These are phyloP conservation scores for Podospora australis DNA, from an alignment of 495 filamentous ascomycete genomes.

Conservation along the genomic window DNA sequence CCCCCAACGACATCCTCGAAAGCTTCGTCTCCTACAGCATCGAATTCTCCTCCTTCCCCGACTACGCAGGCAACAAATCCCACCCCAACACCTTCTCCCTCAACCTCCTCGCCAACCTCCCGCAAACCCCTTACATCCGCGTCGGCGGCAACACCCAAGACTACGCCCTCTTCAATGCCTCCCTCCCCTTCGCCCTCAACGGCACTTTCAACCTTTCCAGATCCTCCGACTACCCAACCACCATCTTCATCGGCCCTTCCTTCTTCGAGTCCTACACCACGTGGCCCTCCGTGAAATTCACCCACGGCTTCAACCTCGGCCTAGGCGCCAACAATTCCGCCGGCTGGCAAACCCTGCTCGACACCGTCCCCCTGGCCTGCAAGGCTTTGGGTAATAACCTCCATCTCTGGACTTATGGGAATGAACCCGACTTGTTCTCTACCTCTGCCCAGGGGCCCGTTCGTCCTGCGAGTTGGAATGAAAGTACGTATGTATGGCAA, in stretches of 20 bases:
- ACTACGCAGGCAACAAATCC: constrained; percentile 51
- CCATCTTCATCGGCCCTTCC: constrained; percentile 53
- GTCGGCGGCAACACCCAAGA: constrained; percentile 61
- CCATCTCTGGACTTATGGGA: constrained; percentile 57
- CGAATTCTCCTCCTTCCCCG: constrained; percentile 56
- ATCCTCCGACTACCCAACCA: constrained; percentile 56
- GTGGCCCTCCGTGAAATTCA: constrained; percentile 51
- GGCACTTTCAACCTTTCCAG: constrained; percentile 45
- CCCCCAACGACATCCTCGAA: constrained; percentile 36
- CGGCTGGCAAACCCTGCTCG: constrained; percentile 46
- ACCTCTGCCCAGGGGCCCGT: constrained; percentile 48
- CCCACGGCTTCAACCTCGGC: constrained; percentile 58
- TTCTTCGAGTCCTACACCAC: constrained; percentile 62
- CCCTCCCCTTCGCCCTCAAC: constrained; percentile 45
- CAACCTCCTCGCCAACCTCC: constrained; percentile 50
- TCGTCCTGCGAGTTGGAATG: constrained; percentile 49
- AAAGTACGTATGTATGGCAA: constrained; percentile 52
- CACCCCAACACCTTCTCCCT: constrained; percentile 52
- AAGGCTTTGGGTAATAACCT: constrained; percentile 49
- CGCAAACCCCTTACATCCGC: constrained; percentile 51
- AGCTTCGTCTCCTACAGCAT: constrained; percentile 55
- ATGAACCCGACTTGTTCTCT: constrained; percentile 61
- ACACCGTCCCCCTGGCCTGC: constrained; percentile 54
- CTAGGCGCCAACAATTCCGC: constrained; percentile 48
- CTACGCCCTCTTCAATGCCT: constrained; percentile 53